Percentiles rank a stretch among this genome's conserved stretches.
Evolutionary conservation across 2,329 filamentous ascomycete genomes (phyloP).

Genomic region (Plenodomus tracheiphilus): DNA sequence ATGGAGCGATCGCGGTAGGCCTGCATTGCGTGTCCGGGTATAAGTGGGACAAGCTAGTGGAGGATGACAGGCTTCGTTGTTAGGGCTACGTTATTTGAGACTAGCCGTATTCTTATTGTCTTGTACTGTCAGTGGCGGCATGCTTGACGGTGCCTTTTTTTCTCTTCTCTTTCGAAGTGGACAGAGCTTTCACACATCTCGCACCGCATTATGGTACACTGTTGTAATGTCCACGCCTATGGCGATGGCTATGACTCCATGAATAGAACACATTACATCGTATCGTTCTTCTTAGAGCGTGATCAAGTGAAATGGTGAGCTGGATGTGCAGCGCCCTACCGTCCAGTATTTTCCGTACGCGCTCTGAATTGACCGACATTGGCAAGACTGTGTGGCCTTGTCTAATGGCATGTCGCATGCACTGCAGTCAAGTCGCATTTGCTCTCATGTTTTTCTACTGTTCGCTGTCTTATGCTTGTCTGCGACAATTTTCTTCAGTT

Average conservation of each 20-base stretch:
- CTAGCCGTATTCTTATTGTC: not conserved
- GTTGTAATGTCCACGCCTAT: slow-evolving; percentile 1
- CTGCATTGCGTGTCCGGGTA: slow-evolving; percentile 13
- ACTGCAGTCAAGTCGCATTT: no score
- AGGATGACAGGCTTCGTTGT: not conserved
- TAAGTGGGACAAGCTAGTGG: not conserved
- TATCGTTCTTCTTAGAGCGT: not conserved
- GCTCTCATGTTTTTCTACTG: no score
- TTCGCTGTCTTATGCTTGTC: no score
- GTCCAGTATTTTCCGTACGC: no score
- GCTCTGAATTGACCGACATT: no score
- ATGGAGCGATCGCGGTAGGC: slow-evolving; percentile 28
- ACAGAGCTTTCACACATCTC: not conserved
- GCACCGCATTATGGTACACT: not conserved
- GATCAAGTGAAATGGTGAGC: no score
- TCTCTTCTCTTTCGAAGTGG: not conserved
- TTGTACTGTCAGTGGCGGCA: not conserved
- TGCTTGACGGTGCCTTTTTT: not conserved
- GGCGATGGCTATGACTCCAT: not conserved
- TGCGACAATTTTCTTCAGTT: no score
- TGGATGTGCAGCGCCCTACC: no score
- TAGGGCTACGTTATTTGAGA: not conserved
- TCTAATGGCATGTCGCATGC: no score
- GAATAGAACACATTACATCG: slow-evolving; percentile 1
- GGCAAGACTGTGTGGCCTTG: no score